Evolutionary conservation across 2,329 filamentous ascomycete species (phyloP).

Genomic region (Alternaria sp.): DNA sequence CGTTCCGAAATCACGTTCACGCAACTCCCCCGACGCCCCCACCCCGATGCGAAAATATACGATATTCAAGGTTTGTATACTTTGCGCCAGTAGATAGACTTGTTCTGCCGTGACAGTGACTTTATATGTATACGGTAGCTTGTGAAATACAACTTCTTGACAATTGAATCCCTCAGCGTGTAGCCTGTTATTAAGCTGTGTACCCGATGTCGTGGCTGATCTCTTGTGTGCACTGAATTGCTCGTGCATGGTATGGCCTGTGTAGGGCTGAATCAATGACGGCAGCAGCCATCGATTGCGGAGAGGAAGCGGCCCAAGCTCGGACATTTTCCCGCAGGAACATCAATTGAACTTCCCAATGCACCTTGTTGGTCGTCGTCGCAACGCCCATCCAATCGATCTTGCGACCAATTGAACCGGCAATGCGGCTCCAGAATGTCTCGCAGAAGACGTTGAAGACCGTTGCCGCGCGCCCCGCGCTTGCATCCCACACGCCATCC

Average conservation of each 20-base stretch:
- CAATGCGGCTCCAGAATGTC: constrained; percentile 48
- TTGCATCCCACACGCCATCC: constrained; percentile 23
- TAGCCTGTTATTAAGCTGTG: not conserved
- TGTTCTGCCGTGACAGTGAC: constrained; percentile 11
- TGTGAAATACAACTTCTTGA: not conserved
- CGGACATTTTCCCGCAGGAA: constrained; percentile 9
- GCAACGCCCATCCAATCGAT: constrained; percentile 1
- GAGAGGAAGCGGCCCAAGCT: constrained; percentile 11
- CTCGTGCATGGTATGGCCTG: constrained; percentile 2
- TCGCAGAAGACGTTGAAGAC: constrained; percentile 40
- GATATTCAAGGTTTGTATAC: constrained; percentile 17
- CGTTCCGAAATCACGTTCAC: constrained; percentile 12
- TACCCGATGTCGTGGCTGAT: not conserved
- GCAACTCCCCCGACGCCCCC: constrained; percentile 10
- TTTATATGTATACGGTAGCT: not conserved
- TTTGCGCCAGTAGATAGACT: constrained; percentile 7
- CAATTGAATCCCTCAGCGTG: not conserved
- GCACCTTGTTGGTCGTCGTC: constrained; percentile 6
- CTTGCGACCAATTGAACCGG: constrained; percentile 28
- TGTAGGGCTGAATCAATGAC: constrained; percentile 19
- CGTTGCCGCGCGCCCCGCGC: constrained; percentile 23
- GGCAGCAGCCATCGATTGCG: constrained; percentile 4
- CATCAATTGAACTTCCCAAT: not conserved
- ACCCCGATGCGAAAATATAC: constrained; percentile 14
- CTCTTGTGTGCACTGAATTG: not conserved